Evolutionary conservation across 257 asterid species (phyloP).

Genomic region (Prunella vulgaris): DNA sequence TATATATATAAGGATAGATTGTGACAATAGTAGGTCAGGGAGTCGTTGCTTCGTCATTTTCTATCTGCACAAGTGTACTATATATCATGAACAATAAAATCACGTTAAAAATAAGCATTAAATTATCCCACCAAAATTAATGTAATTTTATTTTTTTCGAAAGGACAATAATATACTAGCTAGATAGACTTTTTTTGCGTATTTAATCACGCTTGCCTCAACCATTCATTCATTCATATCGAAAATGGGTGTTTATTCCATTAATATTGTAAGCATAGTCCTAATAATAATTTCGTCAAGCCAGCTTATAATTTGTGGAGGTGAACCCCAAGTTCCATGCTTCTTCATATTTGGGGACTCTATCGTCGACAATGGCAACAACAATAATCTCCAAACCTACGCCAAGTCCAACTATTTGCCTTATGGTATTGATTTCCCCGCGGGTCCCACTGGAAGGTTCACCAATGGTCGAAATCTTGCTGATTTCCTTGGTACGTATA

Average conservation of each 20-base stretch:
- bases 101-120: too few species aligned
- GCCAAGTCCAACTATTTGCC: conserved; percentile 29
- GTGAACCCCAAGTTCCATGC: conserved; percentile 36
- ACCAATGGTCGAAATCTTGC: conserved; percentile 32
- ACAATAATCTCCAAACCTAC: conserved; percentile 14
- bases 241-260: neutral
- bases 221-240: too few species aligned
- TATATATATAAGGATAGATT: too few species aligned
- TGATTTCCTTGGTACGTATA: conserved; percentile 27
- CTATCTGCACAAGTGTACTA: too few species aligned
- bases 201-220: too few species aligned
- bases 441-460: conserved; percentile 42
- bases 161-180: too few species aligned
- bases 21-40: too few species aligned
- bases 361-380: conserved; percentile 39
- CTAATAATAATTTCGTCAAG: neutral
- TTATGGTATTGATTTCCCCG: conserved; percentile 41
- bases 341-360: conserved; percentile 44
- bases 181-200: too few species aligned
- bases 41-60: too few species aligned
- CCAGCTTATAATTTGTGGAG: neutral
- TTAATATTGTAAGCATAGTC: neutral
- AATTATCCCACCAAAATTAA: too few species aligned
- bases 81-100: too few species aligned
- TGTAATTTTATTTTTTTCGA: too few species aligned